Base-by-base conservation (phyloP, 176 grass and related monocot genomes). In the Phragmites australis region DNA sequence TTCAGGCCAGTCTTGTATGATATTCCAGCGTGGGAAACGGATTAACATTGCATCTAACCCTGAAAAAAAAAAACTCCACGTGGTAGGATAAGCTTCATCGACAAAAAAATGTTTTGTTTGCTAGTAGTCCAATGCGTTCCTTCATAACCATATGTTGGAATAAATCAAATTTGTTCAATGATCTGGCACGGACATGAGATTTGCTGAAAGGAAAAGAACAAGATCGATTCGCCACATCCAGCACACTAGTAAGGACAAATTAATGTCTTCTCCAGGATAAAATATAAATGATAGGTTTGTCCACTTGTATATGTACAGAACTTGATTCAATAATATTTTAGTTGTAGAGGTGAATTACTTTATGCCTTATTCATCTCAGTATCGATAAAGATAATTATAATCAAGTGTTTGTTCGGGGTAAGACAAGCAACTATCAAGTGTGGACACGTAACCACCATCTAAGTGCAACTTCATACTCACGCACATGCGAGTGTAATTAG, bases 151-250 rank as follows among this genome's bases (percentile, higher is more conserved):
- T 21, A 50, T 68, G 42, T 8, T 47, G 16, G 5, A 47, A 66
- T 74, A 11, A 6, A 10, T 37, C 40, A 12, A 61, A 49, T 58
- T 56, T 81, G 40, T 66, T 56, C 8, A 67, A 4, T 60, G 45
- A 81, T 27, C 12, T 75, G 70, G 7, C 40, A 40, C 5, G 6
- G 0, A 48, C 47, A 49, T 6, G 41, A 25, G 18, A 65, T 9
- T 25, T 73, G 37, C 34, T 86, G 6, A 62, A 53, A 25, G 37
- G 40, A 3, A 86, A 56, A 41, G 17, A 23, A 70, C 25, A 70
- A 12, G 18, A 19, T 63, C 34, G 25, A 44, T 18, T 19, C 14
- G 52, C 71, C 78, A 62, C 19, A 52, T 82, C 27, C 55, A 59
- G n/a, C 13, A 32, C 1, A 69, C 8, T 16, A 27, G 2, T 40